A percentile compares a stretch with the other conserved stretches of the same genome.
Evolutionary conservation across 2,329 filamentous ascomycete species (phyloP).

Genomic region (Scopulariopsis brevicaulis): DNA sequence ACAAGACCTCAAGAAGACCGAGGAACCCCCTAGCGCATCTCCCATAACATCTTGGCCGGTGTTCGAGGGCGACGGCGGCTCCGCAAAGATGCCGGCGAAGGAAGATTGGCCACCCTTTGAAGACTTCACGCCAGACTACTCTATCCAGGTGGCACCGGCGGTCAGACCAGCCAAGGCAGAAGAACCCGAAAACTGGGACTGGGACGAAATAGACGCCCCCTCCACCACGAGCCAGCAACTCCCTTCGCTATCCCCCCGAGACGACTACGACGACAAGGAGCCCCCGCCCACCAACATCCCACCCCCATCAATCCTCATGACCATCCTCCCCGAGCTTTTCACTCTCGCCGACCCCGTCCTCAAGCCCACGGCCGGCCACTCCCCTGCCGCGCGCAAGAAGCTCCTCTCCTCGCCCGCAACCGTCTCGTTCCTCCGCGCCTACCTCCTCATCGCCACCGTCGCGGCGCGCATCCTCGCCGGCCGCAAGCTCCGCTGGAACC

Average conservation of each 20-base stretch:
- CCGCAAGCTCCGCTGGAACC: slow-evolving; percentile 79
- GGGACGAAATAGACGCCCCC: slow-evolving; percentile 28
- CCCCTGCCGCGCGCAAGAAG: slow-evolving; percentile 45
- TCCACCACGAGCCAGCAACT: not conserved
- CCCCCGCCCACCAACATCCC: slow-evolving; percentile 76
- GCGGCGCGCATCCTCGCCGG: slow-evolving; percentile 76
- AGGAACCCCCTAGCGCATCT: slow-evolving; percentile 21
- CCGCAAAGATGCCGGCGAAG: slow-evolving; percentile 14
- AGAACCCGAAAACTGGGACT: slow-evolving; percentile 31
- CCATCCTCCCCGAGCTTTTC: slow-evolving; percentile 63
- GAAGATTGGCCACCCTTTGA: slow-evolving; percentile 43
- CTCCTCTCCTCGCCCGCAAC: slow-evolving; percentile 53
- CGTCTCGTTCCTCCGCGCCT: slow-evolving; percentile 50
- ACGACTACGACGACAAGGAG: slow-evolving; percentile 16
- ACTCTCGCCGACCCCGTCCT: slow-evolving; percentile 55
- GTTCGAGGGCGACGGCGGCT: slow-evolving; percentile 12
- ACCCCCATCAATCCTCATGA: slow-evolving; percentile 73
- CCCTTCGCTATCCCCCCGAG: not conserved
- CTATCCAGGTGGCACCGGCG: slow-evolving; percentile 9
- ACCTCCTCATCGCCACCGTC: slow-evolving; percentile 52
- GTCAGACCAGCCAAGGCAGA: slow-evolving; percentile 7
- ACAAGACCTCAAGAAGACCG: slow-evolving; percentile 19
- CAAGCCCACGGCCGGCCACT: slow-evolving; percentile 49
- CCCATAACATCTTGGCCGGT: slow-evolving; percentile 35
- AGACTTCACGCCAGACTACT: slow-evolving; percentile 16